These are phyloP conservation scores for Mucor irregularis DNA, from an alignment of 371 early-diverging fungal genomes.

Conservation along the genomic window DNA sequence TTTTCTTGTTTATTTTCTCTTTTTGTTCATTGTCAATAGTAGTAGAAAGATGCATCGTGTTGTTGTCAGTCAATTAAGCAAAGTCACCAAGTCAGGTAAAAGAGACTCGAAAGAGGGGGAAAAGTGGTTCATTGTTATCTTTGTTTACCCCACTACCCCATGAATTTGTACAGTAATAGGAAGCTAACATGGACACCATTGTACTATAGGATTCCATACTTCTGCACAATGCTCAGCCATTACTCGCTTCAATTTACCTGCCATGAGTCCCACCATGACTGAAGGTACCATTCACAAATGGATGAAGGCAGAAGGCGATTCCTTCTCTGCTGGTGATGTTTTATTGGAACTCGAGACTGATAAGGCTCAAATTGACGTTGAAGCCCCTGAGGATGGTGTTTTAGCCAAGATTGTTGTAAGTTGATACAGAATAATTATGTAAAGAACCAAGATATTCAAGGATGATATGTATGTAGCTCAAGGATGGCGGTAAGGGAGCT, in stretches of 20 bases:
- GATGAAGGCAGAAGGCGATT: constrained; percentile 89
- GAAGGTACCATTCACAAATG: constrained; percentile 91
- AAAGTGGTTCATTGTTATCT: no score
- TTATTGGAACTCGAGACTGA: constrained; percentile 94
- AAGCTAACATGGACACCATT: no score
- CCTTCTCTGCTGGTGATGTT: constrained; percentile 84
- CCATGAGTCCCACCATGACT: constrained; percentile 97
- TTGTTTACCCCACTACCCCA: no score
- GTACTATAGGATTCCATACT: constrained; percentile 62
- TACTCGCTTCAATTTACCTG: constrained; percentile 86
- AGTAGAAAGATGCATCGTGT: constrained; percentile 16
- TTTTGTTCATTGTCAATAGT: constrained; percentile 3
- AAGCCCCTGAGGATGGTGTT: constrained; percentile 93
- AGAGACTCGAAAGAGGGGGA: no score
- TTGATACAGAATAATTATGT: constrained; percentile 15
- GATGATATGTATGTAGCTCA: constrained; percentile 30
- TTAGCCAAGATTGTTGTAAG: constrained; percentile 86
- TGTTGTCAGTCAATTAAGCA: not conserved
- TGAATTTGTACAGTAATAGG: no score
- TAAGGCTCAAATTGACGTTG: constrained; percentile 97
- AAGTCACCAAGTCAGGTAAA: constrained; percentile 8
- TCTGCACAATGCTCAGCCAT: constrained; percentile 56
- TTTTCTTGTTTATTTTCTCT: constrained; percentile 4
- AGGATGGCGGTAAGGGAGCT: constrained; percentile 61
- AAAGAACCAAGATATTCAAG: not conserved